Evolutionary conservation across 1,284 basidiomycete genomes (phyloP).

Genomic region (Apiotrichum sp.): DNA sequence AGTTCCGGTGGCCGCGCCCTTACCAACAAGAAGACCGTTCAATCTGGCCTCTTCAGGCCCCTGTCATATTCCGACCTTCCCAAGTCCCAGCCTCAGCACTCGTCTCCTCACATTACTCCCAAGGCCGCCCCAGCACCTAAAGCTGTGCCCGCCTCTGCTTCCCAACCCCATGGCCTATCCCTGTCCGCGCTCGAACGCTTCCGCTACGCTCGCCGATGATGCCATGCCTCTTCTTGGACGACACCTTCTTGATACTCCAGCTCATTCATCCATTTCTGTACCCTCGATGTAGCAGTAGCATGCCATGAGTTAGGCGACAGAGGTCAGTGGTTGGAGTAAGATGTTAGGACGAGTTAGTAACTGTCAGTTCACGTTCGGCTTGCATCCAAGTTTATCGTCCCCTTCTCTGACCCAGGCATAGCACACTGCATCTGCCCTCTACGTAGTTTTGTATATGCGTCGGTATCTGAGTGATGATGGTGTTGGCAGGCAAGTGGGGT

Average conservation of each 20-base stretch:
- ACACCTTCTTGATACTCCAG: too few species aligned
- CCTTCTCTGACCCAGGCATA: conserved; percentile 5
- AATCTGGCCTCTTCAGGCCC: neutral
- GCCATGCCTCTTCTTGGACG: neutral
- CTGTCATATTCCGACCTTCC: neutral
- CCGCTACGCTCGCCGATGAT: conserved; percentile 7
- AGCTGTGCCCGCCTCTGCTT: neutral
- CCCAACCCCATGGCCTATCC: conserved; percentile 7
- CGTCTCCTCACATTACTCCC: neutral
- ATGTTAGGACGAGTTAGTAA: too few species aligned
- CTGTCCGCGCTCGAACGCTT: conserved; percentile 16
- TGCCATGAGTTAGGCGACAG: too few species aligned
- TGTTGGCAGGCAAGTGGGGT: too few species aligned
- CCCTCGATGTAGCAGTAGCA: neutral
- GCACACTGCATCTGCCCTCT: conserved; percentile 18
- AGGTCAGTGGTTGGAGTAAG: too few species aligned
- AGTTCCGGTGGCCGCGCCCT: neutral
- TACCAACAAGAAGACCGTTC: neutral
- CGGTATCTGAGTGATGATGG: neutral
- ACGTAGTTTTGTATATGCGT: neutral
- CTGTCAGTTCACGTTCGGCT: too few species aligned
- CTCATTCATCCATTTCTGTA: neutral
- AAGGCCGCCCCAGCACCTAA: neutral
- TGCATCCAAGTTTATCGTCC: neutral
- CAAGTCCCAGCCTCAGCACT: too few species aligned